phyloP scores from a whole-genome alignment of 31 red algal species.

The Bonnemaisonia californica region DNA sequence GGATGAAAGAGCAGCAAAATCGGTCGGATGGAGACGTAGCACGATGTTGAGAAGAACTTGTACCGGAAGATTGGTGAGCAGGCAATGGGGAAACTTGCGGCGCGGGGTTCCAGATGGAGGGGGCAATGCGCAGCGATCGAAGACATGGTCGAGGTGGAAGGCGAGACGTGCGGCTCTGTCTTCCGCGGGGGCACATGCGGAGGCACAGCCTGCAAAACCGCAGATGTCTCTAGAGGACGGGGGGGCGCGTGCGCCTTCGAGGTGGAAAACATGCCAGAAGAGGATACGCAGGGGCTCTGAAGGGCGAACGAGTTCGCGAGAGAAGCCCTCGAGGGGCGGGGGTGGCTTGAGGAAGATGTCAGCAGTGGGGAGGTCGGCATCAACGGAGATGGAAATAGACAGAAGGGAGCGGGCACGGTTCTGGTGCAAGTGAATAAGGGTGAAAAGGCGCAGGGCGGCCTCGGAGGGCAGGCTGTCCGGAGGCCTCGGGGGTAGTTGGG shows the following conservation, averaged over 20 bases:
- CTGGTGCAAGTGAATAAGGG: background rate
- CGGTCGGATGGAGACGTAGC: background rate
- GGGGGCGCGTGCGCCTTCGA: background rate
- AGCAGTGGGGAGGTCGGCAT: background rate
- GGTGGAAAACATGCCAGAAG: conserved; percentile 19
- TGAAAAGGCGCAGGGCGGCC: background rate
- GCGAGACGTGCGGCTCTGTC: background rate
- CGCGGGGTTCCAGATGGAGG: background rate
- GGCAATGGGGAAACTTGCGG: background rate
- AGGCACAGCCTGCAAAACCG: conserved; percentile 28
- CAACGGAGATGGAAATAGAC: background rate
- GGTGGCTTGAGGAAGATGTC: background rate
- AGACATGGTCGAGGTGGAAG: conserved; percentile 30
- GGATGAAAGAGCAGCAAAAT: conserved; percentile 6
- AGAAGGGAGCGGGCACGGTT: background rate
- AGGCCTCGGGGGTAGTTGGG: background rate
- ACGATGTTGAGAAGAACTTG: conserved; percentile 26
- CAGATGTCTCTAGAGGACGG: conserved; percentile 8
- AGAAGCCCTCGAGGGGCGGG: background rate
- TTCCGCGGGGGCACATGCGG: background rate
- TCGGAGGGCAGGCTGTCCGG: background rate
- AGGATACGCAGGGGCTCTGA: conserved; percentile 16
- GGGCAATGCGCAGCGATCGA: background rate
- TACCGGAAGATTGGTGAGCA: conserved; percentile 3
- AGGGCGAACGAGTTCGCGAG: conserved; percentile 13